These are phyloP conservation scores for Trypanosoma congolense DNA, from an alignment of 208 protist species.

Conservation along the genomic window DNA sequence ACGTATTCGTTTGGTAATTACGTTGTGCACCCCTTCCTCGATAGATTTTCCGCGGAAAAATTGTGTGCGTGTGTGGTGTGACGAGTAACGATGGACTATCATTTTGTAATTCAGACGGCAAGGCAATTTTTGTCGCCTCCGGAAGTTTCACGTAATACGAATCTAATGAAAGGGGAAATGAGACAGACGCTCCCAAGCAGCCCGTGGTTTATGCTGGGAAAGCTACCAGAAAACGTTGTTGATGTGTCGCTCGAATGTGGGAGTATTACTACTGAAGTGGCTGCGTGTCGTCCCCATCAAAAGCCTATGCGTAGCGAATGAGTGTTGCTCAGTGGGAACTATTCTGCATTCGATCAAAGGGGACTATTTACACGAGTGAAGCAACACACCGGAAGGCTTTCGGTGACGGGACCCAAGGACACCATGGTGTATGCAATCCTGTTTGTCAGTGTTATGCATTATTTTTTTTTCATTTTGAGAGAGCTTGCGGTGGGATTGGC, in stretches of 20 bases:
- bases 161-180: slow-evolving; percentile 61
- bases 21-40: slow-evolving; percentile 46
- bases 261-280: slow-evolving; percentile 27
- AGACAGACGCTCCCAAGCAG: slow-evolving; percentile 81
- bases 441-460: slow-evolving; percentile 14
- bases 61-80: too few species aligned
- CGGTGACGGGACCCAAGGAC: slow-evolving; percentile 39
- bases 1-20: slow-evolving; percentile 45
- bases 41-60: slow-evolving; percentile 51
- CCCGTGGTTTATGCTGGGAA: slow-evolving; percentile 13
- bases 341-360: slow-evolving; percentile 56
- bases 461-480: slow-evolving; percentile 11
- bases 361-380: slow-evolving; percentile 53
- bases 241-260: slow-evolving; percentile 22
- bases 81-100: slow-evolving; percentile 48
- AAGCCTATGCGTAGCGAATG: slow-evolving; percentile 40
- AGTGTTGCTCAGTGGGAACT: slow-evolving; percentile 72
- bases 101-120: slow-evolving; percentile 72
- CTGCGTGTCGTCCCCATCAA: neutral
- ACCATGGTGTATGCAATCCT: slow-evolving; percentile 43
- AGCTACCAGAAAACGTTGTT: slow-evolving; percentile 21
- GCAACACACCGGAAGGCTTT: slow-evolving; percentile 29
- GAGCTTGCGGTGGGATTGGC: neutral
- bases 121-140: slow-evolving; percentile 58
- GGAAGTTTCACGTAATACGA: slow-evolving; percentile 54